phyloP scores from a whole-genome alignment of 2,329 filamentous ascomycete genomes.

The Calonectria crousiana region DNA sequence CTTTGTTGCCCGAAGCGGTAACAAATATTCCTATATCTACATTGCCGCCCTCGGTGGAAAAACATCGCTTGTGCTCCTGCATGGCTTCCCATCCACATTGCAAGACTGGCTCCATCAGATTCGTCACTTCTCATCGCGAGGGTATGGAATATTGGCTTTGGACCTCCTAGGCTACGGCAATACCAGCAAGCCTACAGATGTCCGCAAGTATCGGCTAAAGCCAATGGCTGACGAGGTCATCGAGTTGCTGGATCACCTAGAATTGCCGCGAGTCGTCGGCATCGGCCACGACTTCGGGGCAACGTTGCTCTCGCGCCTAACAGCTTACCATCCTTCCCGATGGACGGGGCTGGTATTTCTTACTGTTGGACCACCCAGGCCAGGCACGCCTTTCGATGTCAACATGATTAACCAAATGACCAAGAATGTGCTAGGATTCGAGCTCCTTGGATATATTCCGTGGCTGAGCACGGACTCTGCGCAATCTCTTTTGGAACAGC shows the following conservation, averaged over 20 bases:
- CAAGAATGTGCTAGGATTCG: constrained; percentile 42
- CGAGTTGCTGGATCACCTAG: constrained; percentile 47
- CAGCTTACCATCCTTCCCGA: constrained; percentile 41
- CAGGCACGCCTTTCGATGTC: constrained; percentile 46
- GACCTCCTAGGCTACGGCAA: constrained; percentile 57
- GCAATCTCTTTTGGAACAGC: constrained; percentile 37
- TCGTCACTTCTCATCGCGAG: constrained; percentile 45
- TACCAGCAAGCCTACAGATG: constrained; percentile 48
- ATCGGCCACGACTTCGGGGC: constrained; percentile 53
- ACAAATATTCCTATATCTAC: constrained; percentile 48
- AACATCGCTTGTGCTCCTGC: constrained; percentile 59
- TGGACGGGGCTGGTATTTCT: constrained; percentile 43
- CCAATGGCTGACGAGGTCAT: constrained; percentile 49
- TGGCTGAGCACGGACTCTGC: constrained; percentile 40
- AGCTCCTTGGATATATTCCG: constrained; percentile 49
- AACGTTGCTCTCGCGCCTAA: constrained; percentile 46
- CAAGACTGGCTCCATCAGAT: constrained; percentile 59
- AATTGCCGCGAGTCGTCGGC: constrained; percentile 56
- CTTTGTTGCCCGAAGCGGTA: constrained; percentile 34
- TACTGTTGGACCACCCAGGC: constrained; percentile 45
- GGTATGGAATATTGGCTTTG: constrained; percentile 57
- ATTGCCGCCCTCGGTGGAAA: constrained; percentile 31
- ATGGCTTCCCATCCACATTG: constrained; percentile 61
- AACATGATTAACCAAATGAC: constrained; percentile 49
- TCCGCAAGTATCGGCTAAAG: constrained; percentile 46